Base-by-base conservation (phyloP, 768 basidiomycete species). In the Hericium rajendrae region DNA sequence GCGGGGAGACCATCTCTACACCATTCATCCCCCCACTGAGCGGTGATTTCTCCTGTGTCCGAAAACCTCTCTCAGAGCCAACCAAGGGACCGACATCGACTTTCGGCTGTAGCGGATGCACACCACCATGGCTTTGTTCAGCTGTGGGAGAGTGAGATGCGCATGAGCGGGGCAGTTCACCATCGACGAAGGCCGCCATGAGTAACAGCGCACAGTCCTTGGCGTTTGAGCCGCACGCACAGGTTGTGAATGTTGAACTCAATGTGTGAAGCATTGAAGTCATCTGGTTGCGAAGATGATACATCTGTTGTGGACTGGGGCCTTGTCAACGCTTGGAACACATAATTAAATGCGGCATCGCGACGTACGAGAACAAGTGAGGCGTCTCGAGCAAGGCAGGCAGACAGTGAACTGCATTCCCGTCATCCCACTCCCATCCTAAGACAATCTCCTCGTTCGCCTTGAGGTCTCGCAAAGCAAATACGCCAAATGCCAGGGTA, bases 361-460 rank as follows among this genome's bases (percentile, higher is more conserved):
- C 38, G 43, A 80, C 80, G 71, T 69, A 85, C 85, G 78, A 74
- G 63, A 84, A 83, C 57, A 78, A 64, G 58, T 76, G 71, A 4
- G 84, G 81, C 4, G 77, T 70, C 63, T 82, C 72, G 57, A 90
- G 73, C 53, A 89, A 70, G 8, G 83, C 82, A n/a, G 83, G 88
- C 0, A 92, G 73, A 59, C 76, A 73, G 69, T 95, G 94, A 0
- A 94, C 81, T 0, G 86, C 84, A 66, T 91, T 88, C 2, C 83
- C 84, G 65, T 98, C 94, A 64, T 97, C 94, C 94, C 94, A 98
- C 68, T 97, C 93, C 93, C 94, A 97, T 0, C 88, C 88, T 0
- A 97, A 71, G 0, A 94, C 83, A 18, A 97, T 80, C 71, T 97
- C 94, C 61, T 94, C 92, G 51, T 86, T 78, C 38, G 81, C 81